Percentiles rank a stretch among this genome's conserved stretches.
Conservation (phyloP, 2,329 filamentous ascomycete species). For the Fusarium sp. region DNA sequence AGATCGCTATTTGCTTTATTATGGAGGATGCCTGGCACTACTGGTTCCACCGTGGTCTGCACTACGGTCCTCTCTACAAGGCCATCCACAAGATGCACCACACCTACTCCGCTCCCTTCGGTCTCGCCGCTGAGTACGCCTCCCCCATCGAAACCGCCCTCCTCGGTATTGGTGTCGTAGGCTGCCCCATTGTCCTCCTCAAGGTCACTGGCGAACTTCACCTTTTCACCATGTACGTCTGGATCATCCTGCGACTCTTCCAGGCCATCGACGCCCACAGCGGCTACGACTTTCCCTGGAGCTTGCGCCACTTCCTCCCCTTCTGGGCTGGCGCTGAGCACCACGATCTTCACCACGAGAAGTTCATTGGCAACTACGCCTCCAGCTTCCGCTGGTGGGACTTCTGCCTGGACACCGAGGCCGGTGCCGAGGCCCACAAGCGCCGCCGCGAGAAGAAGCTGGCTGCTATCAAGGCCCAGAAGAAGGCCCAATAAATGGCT, state of each 20-base stretch:
- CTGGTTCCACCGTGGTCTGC: constrained; percentile 92
- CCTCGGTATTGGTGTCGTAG: constrained; percentile 87
- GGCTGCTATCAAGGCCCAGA: constrained; percentile 73
- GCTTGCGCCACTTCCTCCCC: constrained; percentile 91
- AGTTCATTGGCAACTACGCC: constrained; percentile 97
- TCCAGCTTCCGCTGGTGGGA: constrained; percentile 99
- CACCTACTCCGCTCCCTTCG: constrained; percentile 97
- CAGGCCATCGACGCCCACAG: constrained; percentile 98
- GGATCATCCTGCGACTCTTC: constrained; percentile 93
- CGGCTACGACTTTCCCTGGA: constrained; percentile 99
- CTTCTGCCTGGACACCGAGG: constrained; percentile 92
- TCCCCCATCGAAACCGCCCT: constrained; percentile 98
- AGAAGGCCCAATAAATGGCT: constrained; percentile 72
- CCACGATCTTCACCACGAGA: constrained; percentile 97
- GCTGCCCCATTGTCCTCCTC: constrained; percentile 85
- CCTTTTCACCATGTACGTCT: constrained; percentile 96
- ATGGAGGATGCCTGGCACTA: constrained; percentile 99
- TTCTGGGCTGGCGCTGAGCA: constrained; percentile 98
- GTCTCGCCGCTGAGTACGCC: constrained; percentile 95
- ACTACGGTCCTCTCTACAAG: constrained; percentile 96
- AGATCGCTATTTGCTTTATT: constrained; percentile 94
- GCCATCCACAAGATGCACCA: constrained; percentile 99
- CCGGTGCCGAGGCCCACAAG: constrained; percentile 87
- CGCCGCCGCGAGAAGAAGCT: constrained; percentile 83
- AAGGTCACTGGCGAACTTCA: constrained; percentile 87